phyloP scores from a whole-genome alignment of 345 rosid species.

The Boechera divaricarpa region DNA sequence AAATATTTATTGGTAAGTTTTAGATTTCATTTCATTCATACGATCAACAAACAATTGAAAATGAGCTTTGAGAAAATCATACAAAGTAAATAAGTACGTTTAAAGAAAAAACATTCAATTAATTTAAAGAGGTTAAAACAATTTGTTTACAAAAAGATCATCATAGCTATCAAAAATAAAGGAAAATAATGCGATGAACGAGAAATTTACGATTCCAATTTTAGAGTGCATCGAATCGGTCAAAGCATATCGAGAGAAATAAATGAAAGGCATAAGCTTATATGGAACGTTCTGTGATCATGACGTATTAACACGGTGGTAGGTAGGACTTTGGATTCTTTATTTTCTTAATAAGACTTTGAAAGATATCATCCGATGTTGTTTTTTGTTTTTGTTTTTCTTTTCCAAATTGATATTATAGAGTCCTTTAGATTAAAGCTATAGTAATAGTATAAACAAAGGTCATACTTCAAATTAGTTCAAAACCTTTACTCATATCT shows the following conservation, averaged over 20 bases:
- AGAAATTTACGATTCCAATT: too few species aligned
- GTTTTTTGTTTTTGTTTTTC: neutral
- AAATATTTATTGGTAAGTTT: too few species aligned
- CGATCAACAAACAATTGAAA: too few species aligned
- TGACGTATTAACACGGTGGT: constrained; percentile 35
- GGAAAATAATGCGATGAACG: too few species aligned
- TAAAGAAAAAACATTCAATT: too few species aligned
- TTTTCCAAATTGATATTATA: neutral
- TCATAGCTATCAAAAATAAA: too few species aligned
- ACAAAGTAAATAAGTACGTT: too few species aligned
- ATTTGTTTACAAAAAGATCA: too few species aligned
- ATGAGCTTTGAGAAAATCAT: too few species aligned
- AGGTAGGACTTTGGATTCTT: constrained; percentile 1
- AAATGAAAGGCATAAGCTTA: neutral
- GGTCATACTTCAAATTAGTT: neutral
- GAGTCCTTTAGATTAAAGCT: neutral
- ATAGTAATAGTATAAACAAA: neutral
- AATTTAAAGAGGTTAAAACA: too few species aligned
- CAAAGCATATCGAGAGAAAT: too few species aligned
- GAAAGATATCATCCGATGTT: neutral
- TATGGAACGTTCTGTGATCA: constrained; percentile 22
- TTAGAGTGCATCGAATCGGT: too few species aligned
- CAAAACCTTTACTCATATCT: neutral
- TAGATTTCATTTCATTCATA: neutral
- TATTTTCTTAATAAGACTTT: neutral